A percentile compares a stretch with the other conserved stretches of the same genome.
These are phyloP conservation scores for Cyclocybe cylindracea DNA, from an alignment of 768 basidiomycete species.

Conservation along the genomic window DNA sequence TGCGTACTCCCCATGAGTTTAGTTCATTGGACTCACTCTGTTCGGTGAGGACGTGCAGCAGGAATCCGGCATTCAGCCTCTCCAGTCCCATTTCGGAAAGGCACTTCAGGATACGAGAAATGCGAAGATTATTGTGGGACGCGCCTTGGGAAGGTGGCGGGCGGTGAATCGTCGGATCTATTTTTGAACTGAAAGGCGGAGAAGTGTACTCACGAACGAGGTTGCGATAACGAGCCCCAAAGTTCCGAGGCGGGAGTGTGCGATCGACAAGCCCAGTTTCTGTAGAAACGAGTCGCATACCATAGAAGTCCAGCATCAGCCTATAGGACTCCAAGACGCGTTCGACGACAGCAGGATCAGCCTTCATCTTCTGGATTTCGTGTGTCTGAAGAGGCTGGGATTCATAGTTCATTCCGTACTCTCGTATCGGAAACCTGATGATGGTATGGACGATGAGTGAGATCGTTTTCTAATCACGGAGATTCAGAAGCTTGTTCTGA, in stretches of 20 bases:
- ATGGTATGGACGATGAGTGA: too few species aligned
- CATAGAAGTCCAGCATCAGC: conserved; percentile 82
- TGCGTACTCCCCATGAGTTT: conserved; percentile 43
- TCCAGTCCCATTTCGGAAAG: conserved; percentile 72
- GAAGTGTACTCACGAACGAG: conserved; percentile 56
- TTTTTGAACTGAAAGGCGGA: background rate
- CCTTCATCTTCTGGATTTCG: conserved; percentile 60
- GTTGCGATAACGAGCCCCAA: conserved; percentile 58
- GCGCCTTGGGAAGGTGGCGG: conserved; percentile 41
- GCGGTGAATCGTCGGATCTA: conserved; percentile 19
- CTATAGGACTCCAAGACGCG: conserved; percentile 62
- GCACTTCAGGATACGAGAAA: conserved; percentile 77
- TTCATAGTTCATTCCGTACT: conserved; percentile 69
- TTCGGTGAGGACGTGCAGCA: conserved; percentile 69
- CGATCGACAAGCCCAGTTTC: conserved; percentile 64
- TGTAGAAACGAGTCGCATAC: conserved; percentile 61
- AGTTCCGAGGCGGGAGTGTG: conserved; percentile 47
- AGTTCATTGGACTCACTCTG: conserved; percentile 62
- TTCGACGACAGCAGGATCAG: conserved; percentile 43
- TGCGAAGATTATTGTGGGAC: conserved; percentile 75
- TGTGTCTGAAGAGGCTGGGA: conserved; percentile 69
- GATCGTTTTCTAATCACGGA: background rate
- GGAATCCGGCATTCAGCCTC: conserved; percentile 61
- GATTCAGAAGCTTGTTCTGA: background rate
- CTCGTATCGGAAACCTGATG: conserved; percentile 69